A percentile compares a stretch with the other conserved stretches of the same genome.
Conservation (phyloP, 176 grass and related monocot species). For the Musa troglodytarum region DNA sequence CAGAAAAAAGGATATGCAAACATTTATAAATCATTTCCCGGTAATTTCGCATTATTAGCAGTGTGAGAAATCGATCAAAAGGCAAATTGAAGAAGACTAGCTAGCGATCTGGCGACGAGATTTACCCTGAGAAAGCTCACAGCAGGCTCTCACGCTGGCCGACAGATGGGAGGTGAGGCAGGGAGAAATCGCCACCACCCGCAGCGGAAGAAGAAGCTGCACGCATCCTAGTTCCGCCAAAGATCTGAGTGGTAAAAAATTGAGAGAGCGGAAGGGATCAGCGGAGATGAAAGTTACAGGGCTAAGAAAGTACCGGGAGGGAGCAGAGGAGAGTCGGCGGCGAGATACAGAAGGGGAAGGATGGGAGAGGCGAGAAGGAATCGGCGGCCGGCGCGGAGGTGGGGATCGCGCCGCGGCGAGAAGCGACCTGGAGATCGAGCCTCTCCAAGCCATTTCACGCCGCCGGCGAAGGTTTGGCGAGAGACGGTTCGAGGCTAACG, state of each 20-base stretch:
- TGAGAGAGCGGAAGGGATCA: neutral
- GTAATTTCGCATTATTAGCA: too few species aligned
- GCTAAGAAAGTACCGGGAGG: neutral
- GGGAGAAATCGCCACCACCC: neutral
- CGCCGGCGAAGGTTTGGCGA: neutral
- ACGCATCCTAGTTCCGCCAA: neutral
- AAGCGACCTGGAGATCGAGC: neutral
- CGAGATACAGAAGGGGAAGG: neutral
- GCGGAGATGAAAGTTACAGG: neutral
- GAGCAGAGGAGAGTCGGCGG: neutral
- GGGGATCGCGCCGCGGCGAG: neutral
- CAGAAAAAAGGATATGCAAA: too few species aligned
- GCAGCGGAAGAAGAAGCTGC: neutral
- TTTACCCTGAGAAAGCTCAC: neutral
- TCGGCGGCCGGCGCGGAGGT: neutral
- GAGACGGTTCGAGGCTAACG: too few species aligned
- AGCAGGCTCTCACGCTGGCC: neutral
- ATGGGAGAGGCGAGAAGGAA: neutral
- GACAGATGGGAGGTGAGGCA: neutral
- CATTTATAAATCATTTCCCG: too few species aligned
- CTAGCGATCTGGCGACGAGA: neutral
- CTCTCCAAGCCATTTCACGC: neutral
- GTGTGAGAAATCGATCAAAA: too few species aligned
- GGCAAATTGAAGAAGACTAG: neutral
- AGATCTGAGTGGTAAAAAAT: neutral